Evolutionary conservation across 2,329 filamentous ascomycete species (phyloP).

Genomic region (Acrocalymma vagum): DNA sequence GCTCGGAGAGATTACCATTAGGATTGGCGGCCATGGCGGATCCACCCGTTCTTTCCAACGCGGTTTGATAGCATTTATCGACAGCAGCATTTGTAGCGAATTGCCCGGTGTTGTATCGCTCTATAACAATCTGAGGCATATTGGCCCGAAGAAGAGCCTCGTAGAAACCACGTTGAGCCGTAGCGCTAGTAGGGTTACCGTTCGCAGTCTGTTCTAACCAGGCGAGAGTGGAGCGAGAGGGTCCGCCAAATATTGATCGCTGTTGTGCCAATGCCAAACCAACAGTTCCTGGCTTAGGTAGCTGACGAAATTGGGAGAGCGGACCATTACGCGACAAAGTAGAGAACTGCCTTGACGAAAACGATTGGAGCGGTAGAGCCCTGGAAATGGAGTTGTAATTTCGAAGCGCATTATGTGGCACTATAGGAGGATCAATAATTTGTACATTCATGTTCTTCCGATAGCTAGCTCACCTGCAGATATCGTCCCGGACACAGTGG

Average conservation of each 20-base stretch:
- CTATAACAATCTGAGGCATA: constrained; percentile 91
- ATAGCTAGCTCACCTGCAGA: constrained; percentile 28
- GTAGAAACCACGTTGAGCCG: constrained; percentile 93
- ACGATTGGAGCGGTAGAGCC: constrained; percentile 29
- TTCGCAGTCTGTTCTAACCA: constrained; percentile 92
- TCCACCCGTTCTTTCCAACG: constrained; percentile 70
- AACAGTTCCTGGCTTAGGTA: constrained; percentile 39
- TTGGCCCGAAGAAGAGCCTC: constrained; percentile 88
- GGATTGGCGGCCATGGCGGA: constrained; percentile 42
- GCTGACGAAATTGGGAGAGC: constrained; percentile 37
- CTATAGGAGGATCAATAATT: constrained; percentile 23
- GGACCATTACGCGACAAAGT: constrained; percentile 46
- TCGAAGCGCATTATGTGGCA: constrained; percentile 41
- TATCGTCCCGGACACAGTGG: constrained; percentile 22
- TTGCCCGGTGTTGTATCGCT: constrained; percentile 85
- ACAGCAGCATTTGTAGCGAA: constrained; percentile 82
- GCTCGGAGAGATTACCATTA: constrained; percentile 58
- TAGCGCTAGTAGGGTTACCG: constrained; percentile 86
- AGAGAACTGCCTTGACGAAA: constrained; percentile 48
- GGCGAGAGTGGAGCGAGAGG: constrained; percentile 72
- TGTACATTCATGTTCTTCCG: background rate
- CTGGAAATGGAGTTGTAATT: constrained; percentile 45
- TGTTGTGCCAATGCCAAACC: constrained; percentile 53
- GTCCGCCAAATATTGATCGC: constrained; percentile 55
- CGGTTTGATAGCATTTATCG: constrained; percentile 81